Percentiles rank a stretch among this genome's conserved stretches.
Conservation (phyloP, 2,329 filamentous ascomycete genomes). For the Akanthomyces dipterigenus region DNA sequence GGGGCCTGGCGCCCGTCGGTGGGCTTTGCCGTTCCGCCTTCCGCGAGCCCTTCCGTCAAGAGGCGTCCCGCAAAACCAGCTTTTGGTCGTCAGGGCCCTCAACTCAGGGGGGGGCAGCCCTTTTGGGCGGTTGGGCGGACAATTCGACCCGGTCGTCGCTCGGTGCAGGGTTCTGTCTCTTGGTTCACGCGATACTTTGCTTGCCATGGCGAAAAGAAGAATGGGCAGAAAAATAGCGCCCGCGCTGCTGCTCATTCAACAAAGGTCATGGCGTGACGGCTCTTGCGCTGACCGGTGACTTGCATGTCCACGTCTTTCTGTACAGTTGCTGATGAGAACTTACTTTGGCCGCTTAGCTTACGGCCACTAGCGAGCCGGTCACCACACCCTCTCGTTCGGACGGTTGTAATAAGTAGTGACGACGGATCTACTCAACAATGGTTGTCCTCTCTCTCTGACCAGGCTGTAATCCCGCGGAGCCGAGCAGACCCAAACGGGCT, state of each 20-base stretch:
- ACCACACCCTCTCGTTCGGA: not conserved
- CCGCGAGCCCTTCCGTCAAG: not conserved
- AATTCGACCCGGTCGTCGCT: not conserved
- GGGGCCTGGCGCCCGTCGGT: not conserved
- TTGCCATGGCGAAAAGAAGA: not conserved
- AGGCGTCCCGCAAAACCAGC: not conserved
- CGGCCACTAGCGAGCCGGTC: not conserved
- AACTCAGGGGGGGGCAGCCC: not conserved
- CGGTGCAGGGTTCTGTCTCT: not conserved
- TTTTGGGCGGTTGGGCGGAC: not conserved
- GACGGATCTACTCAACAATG: no score
- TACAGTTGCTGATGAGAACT: not conserved
- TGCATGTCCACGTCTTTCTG: not conserved
- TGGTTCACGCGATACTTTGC: not conserved
- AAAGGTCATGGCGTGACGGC: not conserved
- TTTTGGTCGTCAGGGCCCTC: not conserved
- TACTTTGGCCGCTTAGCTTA: not conserved
- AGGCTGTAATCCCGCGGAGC: not conserved
- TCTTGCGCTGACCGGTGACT: not conserved
- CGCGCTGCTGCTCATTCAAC: not conserved
- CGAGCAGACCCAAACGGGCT: not conserved
- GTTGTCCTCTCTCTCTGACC: not conserved
- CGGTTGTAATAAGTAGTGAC: no score
- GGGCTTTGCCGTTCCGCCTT: constrained; percentile 6
- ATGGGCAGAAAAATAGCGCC: not conserved